A percentile compares a stretch with the other conserved stretches of the same genome.
phyloP scores from a whole-genome alignment of 257 asterid genomes.

The Penstemon davidsonii region DNA sequence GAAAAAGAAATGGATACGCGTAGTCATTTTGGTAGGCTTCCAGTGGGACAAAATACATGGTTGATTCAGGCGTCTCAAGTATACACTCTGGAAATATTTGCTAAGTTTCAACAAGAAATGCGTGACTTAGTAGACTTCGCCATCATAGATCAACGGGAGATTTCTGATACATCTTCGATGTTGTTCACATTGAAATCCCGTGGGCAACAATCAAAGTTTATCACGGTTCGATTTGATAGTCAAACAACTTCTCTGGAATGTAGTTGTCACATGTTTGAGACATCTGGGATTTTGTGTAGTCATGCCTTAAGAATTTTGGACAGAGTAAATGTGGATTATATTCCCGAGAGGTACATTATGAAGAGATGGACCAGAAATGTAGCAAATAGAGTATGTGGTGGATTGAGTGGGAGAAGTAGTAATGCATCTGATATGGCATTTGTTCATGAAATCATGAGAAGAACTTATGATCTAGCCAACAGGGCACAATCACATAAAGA shows the following conservation, averaged over 20 bases:
- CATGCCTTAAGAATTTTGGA: background rate
- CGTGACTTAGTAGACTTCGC: background rate
- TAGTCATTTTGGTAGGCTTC: no score
- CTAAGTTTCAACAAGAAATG: no score
- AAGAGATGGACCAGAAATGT: background rate
- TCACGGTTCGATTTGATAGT: background rate
- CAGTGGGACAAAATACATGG: background rate
- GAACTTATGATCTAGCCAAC: background rate
- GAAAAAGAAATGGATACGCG: background rate
- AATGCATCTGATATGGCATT: background rate
- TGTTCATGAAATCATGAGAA: background rate
- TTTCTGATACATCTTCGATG: background rate
- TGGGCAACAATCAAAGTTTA: background rate
- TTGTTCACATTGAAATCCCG: background rate
- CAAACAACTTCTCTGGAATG: background rate
- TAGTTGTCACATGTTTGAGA: background rate
- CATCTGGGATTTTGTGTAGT: background rate
- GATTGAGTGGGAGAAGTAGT: background rate
- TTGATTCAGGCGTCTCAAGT: no score
- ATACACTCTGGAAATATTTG: no score
- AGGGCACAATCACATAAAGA: background rate
- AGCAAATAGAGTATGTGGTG: background rate
- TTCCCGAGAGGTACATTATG: background rate
- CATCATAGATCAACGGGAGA: background rate
- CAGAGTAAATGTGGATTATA: background rate